These are phyloP conservation scores for Lactuca saligna DNA, from an alignment of 129 eudicot genomes.

Conservation along the genomic window DNA sequence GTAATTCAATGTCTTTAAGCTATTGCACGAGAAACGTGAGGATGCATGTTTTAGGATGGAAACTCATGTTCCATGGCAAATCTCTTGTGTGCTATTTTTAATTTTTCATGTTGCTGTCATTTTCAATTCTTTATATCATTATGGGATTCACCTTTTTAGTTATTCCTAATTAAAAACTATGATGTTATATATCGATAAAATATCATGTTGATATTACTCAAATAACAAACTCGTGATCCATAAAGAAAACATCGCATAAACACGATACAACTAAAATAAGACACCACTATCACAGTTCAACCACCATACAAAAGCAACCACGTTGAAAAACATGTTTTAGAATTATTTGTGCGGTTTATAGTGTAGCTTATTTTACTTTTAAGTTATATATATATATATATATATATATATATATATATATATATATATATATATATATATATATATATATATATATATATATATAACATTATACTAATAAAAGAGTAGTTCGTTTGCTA, in stretches of 20 bases:
- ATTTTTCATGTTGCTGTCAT: conserved; percentile 8
- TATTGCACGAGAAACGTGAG: neutral
- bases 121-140: neutral
- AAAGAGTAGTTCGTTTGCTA: no score
- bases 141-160: conserved; percentile 8
- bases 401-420: no score
- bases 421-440: no score
- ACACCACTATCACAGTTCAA: neutral
- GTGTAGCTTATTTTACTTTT: no score
- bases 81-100: conserved; percentile 5
- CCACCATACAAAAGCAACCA: neutral
- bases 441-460: no score
- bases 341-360: neutral
- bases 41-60: neutral
- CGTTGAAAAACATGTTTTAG: neutral
- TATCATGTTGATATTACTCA: neutral
- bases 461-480: no score
- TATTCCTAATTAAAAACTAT: neutral
- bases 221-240: neutral
- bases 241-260: neutral
- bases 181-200: no score
- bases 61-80: conserved; percentile 4
- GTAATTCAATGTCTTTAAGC: neutral
- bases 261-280: neutral
- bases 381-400: no score